These are phyloP conservation scores for Tephrocybe sp. DNA, from an alignment of 768 basidiomycete genomes.

Conservation along the genomic window DNA sequence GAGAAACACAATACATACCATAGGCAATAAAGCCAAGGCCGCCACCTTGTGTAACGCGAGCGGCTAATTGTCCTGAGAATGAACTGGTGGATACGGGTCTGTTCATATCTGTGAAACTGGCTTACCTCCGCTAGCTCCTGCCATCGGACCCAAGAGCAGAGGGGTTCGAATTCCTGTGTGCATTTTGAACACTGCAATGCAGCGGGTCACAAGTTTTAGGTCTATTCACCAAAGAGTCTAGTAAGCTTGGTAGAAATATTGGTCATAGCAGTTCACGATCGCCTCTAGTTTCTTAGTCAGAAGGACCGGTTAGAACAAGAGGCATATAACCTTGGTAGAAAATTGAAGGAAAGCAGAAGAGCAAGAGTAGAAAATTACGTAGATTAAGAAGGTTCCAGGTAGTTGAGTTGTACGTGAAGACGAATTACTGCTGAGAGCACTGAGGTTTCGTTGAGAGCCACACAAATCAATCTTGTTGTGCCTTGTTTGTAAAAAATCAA, in stretches of 20 bases:
- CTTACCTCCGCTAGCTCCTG: conserved; percentile 60
- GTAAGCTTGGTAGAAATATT: conserved; percentile 43
- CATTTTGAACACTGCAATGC: background rate
- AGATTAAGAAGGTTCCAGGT: background rate
- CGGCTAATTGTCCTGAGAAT: conserved; percentile 44
- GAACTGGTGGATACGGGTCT: conserved; percentile 3
- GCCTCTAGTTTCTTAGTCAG: no score
- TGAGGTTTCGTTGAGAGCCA: no score
- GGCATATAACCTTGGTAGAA: background rate
- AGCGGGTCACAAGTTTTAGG: background rate
- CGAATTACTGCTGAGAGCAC: no score
- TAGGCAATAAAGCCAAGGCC: conserved; percentile 76
- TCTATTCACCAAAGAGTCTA: conserved; percentile 44
- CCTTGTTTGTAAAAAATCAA: conserved; percentile 22
- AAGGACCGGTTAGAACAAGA: no score
- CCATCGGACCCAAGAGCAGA: conserved; percentile 68
- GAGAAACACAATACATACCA: conserved; percentile 33
- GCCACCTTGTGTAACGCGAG: conserved; percentile 62
- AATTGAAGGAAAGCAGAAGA: background rate
- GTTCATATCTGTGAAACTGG: conserved; percentile 5
- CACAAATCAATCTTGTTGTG: conserved; percentile 17
- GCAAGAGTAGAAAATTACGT: background rate
- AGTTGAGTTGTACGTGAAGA: no score
- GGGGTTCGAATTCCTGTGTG: conserved; percentile 52
- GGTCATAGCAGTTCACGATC: no score